Conservation (phyloP, 495 filamentous ascomycete species). For the Recurvomyces mirabilis region DNA sequence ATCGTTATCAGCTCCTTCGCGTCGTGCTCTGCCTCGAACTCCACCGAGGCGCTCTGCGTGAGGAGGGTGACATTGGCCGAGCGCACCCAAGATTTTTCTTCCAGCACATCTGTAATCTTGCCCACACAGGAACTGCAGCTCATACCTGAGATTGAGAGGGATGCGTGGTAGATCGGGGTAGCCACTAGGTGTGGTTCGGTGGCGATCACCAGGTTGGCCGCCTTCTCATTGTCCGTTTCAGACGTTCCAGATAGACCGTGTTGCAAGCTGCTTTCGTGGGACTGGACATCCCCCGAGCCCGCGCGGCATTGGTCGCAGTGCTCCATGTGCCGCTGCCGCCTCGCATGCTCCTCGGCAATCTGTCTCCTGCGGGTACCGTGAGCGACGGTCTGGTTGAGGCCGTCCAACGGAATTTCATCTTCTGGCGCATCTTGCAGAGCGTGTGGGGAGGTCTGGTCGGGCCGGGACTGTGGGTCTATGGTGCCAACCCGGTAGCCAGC, state of each 20-base stretch:
- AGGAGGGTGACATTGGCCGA: slow-evolving; percentile 47
- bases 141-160: slow-evolving; percentile 49
- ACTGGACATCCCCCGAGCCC: background rate
- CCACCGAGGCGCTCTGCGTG: slow-evolving; percentile 44
- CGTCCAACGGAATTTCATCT: background rate
- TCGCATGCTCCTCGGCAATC: background rate
- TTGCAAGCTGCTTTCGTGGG: background rate
- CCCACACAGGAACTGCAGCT: slow-evolving; percentile 54
- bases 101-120: slow-evolving; percentile 40
- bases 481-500: slow-evolving; percentile 12
- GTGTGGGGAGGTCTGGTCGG: background rate
- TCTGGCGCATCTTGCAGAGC: background rate
- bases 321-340: background rate
- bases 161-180: background rate
- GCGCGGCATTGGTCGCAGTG: slow-evolving; percentile 6
- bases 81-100: slow-evolving; percentile 41
- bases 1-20: slow-evolving; percentile 34
- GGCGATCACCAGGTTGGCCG: background rate
- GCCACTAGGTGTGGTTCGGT: background rate
- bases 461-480: background rate
- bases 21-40: slow-evolving; percentile 34
- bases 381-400: background rate
- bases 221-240: background rate
- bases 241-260: background rate
- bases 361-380: background rate